Evolutionary conservation across 371 early-diverging fungal species (phyloP), one percentile per base, ranked within the genome.

Genomic region (Zychaea mexicana): DNA sequence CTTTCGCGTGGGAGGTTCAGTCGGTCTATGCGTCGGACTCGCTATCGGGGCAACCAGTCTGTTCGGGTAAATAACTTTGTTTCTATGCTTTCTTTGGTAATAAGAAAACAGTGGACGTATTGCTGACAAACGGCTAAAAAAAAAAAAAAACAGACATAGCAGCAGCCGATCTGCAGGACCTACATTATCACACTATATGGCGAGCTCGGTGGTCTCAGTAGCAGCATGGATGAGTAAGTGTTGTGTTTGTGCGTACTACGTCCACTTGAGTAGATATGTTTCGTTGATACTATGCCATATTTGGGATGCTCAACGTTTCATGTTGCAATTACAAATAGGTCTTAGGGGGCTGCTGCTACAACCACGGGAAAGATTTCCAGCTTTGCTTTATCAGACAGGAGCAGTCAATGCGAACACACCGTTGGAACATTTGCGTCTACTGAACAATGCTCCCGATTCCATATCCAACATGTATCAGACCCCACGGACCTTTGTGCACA

Each of bases 201-300:
- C 66, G 2, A 54, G 65, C 33, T 70, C 70, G 24, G 65, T 60
- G 7, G 45, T 65, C 22, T 69, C 69, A 24, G 66, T 66, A 5
- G 70, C 66, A 28, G 66, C 70, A n/a, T 70, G 62, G 60, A 61
- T 70, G 57, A 63, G 70, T 70, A 70, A 58, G 67, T 62, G 13
- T 4, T 10, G 30, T 31, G n/a, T 30, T 24, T 28, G 17, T 12
- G n/a, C 17, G 30, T 38, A n/a, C n/a, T n/a, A n/a, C n/a, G n/a
- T n/a, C n/a, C n/a, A n/a, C n/a, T n/a, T n/a, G n/a, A n/a, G n/a
- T n/a, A n/a, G n/a, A n/a, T n/a, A n/a, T n/a, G n/a, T n/a, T n/a
- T 31, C 21, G 52, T 31, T 21, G 60, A 45, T 45, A 59, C 31
- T 60, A 46, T 21, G 3, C 60, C 28, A 46, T 24, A 31, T 7